These are phyloP conservation scores for Boletales sp. DNA, from an alignment of 768 basidiomycete genomes.

Conservation along the genomic window DNA sequence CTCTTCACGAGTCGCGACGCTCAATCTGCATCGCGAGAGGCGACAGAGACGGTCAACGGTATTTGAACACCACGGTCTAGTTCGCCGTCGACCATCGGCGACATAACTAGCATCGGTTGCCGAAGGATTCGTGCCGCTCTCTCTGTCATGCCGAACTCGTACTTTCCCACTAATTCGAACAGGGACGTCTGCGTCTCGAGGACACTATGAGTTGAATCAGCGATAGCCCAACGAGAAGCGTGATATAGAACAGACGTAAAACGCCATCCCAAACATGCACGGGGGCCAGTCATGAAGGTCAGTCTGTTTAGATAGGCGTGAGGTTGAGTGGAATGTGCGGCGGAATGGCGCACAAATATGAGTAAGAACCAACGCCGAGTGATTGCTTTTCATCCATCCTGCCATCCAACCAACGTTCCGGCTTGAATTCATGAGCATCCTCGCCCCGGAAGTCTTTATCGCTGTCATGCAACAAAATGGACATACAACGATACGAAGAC, in stretches of 20 bases:
- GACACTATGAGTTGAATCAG: constrained; percentile 22
- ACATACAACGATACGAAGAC: too few relatives aligned
- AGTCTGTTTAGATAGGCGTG: constrained; percentile 2
- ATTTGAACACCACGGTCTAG: neutral
- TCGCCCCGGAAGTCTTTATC: too few relatives aligned
- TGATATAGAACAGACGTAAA: too few relatives aligned
- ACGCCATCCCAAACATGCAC: too few relatives aligned
- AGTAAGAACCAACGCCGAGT: constrained; percentile 13
- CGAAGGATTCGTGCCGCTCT: constrained; percentile 25
- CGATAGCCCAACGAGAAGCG: neutral
- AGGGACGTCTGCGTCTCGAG: constrained; percentile 54
- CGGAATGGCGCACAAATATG: constrained; percentile 5
- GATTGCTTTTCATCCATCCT: neutral
- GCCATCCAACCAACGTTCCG: constrained; percentile 6
- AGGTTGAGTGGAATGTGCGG: neutral
- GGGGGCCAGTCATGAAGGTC: constrained; percentile 12
- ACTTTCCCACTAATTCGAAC: constrained; percentile 50
- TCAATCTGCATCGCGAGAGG: neutral
- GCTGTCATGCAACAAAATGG: too few relatives aligned
- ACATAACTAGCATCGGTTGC: constrained; percentile 27
- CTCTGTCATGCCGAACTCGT: constrained; percentile 44
- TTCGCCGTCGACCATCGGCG: constrained; percentile 28
- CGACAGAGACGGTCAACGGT: constrained; percentile 13
- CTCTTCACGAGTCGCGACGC: too few relatives aligned
- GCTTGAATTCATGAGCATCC: constrained; percentile 19